Evolutionary conservation across 441 rosid genomes (phyloP).

Genomic region (Jatropha multifida): DNA sequence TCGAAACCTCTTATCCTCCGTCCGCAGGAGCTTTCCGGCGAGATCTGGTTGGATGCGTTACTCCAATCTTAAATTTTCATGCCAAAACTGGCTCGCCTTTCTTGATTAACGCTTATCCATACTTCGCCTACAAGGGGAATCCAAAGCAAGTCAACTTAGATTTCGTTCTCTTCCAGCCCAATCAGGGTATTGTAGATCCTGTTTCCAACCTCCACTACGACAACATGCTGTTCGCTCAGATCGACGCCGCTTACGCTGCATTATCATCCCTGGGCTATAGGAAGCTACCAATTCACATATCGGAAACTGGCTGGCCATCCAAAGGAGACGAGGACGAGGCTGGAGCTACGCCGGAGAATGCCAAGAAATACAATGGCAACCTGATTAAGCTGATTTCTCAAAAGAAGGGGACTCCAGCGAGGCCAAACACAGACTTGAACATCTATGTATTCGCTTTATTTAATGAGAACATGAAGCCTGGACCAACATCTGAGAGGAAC

Average conservation of each 20-base stretch:
- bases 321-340: constrained; percentile 78
- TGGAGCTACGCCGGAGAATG: constrained; percentile 80
- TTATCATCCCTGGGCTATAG: constrained; percentile 59
- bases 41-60: constrained; percentile 51
- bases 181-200: constrained; percentile 68
- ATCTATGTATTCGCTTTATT: constrained; percentile 80
- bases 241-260: constrained; percentile 78
- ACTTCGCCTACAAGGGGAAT: constrained; percentile 80
- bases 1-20: constrained; percentile 80
- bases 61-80: constrained; percentile 65
- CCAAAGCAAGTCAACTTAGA: constrained; percentile 78
- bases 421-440: constrained; percentile 51
- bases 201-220: constrained; percentile 67
- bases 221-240: constrained; percentile 90
- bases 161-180: constrained; percentile 75
- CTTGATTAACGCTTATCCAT: constrained; percentile 87
- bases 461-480: constrained; percentile 92
- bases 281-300: constrained; percentile 59
- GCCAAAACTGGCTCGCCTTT: constrained; percentile 68
- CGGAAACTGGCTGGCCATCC: constrained; percentile 99
- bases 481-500: constrained; percentile 94
- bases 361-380: constrained; percentile 80
- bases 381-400: constrained; percentile 52
- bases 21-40: constrained; percentile 75
- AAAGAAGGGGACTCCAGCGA: constrained; percentile 76